Percentiles rank a stretch among this genome's conserved stretches.
Conservation (phyloP, 1,284 basidiomycete species). For the Malassezia furfur region DNA sequence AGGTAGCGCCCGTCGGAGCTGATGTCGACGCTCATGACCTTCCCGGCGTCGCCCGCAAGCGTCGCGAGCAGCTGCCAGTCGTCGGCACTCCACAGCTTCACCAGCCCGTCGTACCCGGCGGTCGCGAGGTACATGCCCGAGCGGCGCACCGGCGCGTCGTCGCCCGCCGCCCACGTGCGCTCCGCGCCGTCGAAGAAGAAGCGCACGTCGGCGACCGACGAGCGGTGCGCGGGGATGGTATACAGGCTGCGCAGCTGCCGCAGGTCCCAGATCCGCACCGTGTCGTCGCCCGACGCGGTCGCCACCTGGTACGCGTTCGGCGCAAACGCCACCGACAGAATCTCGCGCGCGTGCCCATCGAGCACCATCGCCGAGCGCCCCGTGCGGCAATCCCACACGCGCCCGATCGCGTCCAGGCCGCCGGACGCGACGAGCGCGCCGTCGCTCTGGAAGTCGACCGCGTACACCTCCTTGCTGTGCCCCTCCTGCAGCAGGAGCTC, state of each 20-base stretch:
- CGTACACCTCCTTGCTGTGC: constrained; percentile 91
- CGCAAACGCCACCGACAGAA: constrained; percentile 82
- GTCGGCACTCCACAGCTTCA: constrained; percentile 94
- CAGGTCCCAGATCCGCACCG: constrained; percentile 96
- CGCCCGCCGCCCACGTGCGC: constrained; percentile 42
- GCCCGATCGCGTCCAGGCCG: constrained; percentile 88
- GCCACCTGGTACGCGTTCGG: constrained; percentile 96
- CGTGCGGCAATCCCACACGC: constrained; percentile 91
- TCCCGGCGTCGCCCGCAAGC: constrained; percentile 83
- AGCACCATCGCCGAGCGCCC: constrained; percentile 95
- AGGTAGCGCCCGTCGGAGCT: constrained; percentile 28
- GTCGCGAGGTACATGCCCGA: constrained; percentile 80
- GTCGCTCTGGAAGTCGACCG: constrained; percentile 88
- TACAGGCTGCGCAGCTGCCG: constrained; percentile 81
- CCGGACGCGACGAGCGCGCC: constrained; percentile 86
- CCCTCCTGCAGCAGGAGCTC: constrained; percentile 89
- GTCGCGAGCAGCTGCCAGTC: constrained; percentile 89
- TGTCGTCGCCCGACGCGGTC: constrained; percentile 91
- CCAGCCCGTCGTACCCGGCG: constrained; percentile 85
- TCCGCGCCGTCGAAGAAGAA: constrained; percentile 59
- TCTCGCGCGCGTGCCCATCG: constrained; percentile 89
- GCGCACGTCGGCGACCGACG: constrained; percentile 84
- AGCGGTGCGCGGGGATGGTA: constrained; percentile 90
- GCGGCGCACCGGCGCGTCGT: constrained; percentile 8
- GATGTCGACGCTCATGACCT: constrained; percentile 95